Percentiles rank a stretch among this genome's conserved stretches.
Evolutionary conservation across 176 grass and related monocot species (phyloP).

Genomic region (Hyparrhenia diplandra): DNA sequence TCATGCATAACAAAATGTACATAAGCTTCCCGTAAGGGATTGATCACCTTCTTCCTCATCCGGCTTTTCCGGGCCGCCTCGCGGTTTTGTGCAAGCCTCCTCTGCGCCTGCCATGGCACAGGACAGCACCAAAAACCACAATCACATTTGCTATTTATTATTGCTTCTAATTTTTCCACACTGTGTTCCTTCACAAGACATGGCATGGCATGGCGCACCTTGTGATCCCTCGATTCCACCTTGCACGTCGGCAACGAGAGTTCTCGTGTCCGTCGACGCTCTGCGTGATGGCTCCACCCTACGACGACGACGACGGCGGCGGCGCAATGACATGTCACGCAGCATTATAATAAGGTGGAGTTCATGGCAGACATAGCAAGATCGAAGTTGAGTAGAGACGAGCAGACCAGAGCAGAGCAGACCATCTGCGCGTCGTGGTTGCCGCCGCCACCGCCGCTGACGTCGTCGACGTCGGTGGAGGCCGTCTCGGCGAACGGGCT

Average conservation of each 20-base stretch:
- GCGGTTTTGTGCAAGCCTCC: constrained; percentile 87
- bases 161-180: not conserved
- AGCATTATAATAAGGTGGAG: not conserved
- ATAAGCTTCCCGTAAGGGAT: not conserved
- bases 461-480: constrained; percentile 63
- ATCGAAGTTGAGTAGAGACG: not conserved
- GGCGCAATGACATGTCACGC: not conserved
- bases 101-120: constrained; percentile 42
- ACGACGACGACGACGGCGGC: not conserved
- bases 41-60: constrained; percentile 73
- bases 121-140: not conserved
- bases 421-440: not conserved
- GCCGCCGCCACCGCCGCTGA: constrained; percentile 31
- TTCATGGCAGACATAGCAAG: not conserved
- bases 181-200: not conserved
- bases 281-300: not conserved
- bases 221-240: constrained; percentile 62
- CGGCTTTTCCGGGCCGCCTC: constrained; percentile 90
- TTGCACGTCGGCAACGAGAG: constrained; percentile 50
- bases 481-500: constrained; percentile 58
- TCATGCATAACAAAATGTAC: not conserved
- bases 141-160: not conserved
- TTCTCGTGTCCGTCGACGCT: not conserved
- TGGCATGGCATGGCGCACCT: constrained; percentile 30
- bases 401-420: not conserved